Conservation (phyloP, 257 asterid genomes). For the Primulina huaijiensis region DNA sequence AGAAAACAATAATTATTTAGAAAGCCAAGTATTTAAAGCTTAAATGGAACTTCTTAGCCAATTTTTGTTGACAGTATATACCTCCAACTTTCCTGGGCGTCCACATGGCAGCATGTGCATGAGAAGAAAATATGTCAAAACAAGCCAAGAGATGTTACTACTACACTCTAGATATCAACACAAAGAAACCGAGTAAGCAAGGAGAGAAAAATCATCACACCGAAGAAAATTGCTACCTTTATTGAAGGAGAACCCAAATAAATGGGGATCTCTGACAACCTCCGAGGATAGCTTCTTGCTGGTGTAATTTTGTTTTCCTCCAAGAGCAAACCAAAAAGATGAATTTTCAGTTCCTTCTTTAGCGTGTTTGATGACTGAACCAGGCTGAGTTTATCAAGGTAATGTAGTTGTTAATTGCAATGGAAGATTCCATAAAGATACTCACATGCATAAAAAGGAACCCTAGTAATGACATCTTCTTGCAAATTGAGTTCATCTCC, state of each 20-base stretch:
- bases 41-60: background rate
- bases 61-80: conserved; percentile 27
- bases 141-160: conserved; percentile 4
- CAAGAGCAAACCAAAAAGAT: conserved; percentile 86
- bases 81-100: conserved; percentile 87
- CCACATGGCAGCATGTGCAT: conserved; percentile 33
- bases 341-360: conserved; percentile 99
- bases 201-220: conserved; percentile 17
- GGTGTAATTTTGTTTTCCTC: conserved; percentile 85
- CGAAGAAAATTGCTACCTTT: conserved; percentile 51
- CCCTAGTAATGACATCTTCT: background rate
- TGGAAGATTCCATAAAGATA: background rate
- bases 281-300: conserved; percentile 66
- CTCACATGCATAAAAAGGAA: background rate
- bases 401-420: conserved; percentile 25
- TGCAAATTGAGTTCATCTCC: background rate
- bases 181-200: background rate
- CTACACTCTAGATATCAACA: conserved; percentile 15
- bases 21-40: conserved; percentile 8
- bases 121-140: conserved; percentile 33
- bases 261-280: conserved; percentile 77
- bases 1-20: conserved; percentile 13
- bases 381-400: conserved; percentile 58
- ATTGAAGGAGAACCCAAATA: conserved; percentile 57
- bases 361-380: conserved; percentile 65